Percentiles rank a stretch among this genome's conserved stretches.
phyloP scores from a whole-genome alignment of 257 asterid species.

The Salvia miltiorrhiza region DNA sequence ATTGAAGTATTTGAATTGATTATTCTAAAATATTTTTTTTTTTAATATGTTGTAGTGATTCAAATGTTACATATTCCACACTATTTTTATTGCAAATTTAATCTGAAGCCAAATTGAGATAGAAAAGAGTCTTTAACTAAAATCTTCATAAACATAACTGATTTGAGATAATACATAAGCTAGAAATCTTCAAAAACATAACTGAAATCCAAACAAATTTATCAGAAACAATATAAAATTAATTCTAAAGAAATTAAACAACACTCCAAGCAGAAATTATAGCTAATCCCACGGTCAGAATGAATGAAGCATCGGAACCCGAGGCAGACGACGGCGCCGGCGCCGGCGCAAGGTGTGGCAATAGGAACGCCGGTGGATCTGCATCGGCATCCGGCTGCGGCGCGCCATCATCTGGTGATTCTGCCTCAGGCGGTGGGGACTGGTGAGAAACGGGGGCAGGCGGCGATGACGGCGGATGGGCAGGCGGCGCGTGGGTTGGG shows the following conservation, averaged over 20 bases:
- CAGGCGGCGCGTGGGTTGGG: background rate
- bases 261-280: conserved; percentile 11
- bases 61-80: no score
- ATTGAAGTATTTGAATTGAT: no score
- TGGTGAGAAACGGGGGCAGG: background rate
- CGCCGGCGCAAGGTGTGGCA: conserved; percentile 24
- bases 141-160: no score
- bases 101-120: no score
- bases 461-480: background rate
- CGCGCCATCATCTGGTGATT: background rate
- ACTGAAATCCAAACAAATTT: background rate
- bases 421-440: conserved; percentile 17
- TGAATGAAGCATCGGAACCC: background rate
- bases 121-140: no score
- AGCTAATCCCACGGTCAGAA: conserved; percentile 8
- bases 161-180: no score
- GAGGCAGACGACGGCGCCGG: conserved; percentile 33
- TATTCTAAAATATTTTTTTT: no score
- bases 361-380: background rate
- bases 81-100: no score
- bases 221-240: background rate
- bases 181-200: no score
- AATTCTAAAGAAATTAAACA: background rate
- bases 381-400: background rate
- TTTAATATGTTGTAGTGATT: no score